Evolutionary conservation across 352 stramenopile genomes (phyloP).

Genomic region (Phytopythium boreale): DNA sequence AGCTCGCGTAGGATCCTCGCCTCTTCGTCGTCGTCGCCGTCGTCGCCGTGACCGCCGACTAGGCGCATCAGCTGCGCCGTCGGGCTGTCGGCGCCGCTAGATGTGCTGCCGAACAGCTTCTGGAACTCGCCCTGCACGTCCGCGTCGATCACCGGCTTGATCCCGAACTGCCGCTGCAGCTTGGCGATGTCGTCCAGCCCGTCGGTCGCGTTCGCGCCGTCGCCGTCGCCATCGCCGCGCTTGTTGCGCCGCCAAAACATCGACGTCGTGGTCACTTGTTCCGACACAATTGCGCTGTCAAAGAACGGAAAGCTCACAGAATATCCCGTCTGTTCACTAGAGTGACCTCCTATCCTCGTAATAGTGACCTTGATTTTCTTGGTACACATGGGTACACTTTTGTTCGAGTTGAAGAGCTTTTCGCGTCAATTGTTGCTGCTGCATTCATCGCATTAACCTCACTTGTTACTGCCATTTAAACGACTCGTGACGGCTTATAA

Average conservation of each 20-base stretch:
- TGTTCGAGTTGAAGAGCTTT: background rate
- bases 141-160: conserved; percentile 61
- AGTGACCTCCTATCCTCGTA: background rate
- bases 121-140: conserved; percentile 69
- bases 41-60: conserved; percentile 11
- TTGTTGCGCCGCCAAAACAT: conserved; percentile 69
- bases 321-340: background rate
- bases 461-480: no score
- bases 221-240: conserved; percentile 9
- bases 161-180: conserved; percentile 77
- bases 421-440: no score
- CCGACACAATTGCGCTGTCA: background rate
- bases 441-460: no score
- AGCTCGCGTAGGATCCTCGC: conserved; percentile 54
- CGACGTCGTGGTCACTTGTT: background rate
- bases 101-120: conserved; percentile 36
- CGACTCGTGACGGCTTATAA: background rate
- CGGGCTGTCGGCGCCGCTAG: conserved; percentile 27
- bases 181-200: conserved; percentile 43
- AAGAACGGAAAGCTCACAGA: background rate
- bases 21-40: conserved; percentile 51
- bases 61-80: conserved; percentile 48
- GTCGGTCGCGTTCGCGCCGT: conserved; percentile 10
- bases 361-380: conserved; percentile 5
- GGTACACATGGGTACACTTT: conserved; percentile 8